Percentiles rank a stretch among this genome's conserved stretches.
These are phyloP conservation scores for Arthromyces matolae DNA, from an alignment of 768 basidiomycete genomes.

Conservation along the genomic window DNA sequence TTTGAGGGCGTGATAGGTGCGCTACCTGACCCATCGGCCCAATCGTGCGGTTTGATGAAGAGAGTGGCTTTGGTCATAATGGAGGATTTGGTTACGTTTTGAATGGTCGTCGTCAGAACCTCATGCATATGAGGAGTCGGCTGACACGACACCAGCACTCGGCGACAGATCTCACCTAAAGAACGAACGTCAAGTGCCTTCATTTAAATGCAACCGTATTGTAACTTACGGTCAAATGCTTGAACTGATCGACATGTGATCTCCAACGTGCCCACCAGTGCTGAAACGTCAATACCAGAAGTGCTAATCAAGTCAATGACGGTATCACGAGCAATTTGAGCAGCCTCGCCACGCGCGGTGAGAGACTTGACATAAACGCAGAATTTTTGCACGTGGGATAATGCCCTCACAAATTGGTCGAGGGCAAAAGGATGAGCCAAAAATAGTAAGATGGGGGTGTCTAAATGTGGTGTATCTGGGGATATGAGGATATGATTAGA, in stretches of 20 bases:
- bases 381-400: slow-evolving; percentile 58
- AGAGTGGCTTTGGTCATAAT: slow-evolving; percentile 63
- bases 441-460: slow-evolving; percentile 48
- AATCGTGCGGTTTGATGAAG: slow-evolving; percentile 69
- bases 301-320: slow-evolving; percentile 60
- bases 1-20: slow-evolving; percentile 32
- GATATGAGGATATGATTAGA: slow-evolving; percentile 1
- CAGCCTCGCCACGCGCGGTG: slow-evolving; percentile 55
- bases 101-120: slow-evolving; percentile 40
- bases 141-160: slow-evolving; percentile 56
- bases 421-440: slow-evolving; percentile 61
- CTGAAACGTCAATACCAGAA: slow-evolving; percentile 60
- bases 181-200: slow-evolving; percentile 8
- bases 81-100: slow-evolving; percentile 42
- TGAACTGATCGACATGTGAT: slow-evolving; percentile 31
- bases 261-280: slow-evolving; percentile 44
- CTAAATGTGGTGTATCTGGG: slow-evolving; percentile 16
- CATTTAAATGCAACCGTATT: background rate
- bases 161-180: slow-evolving; percentile 47
- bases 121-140: slow-evolving; percentile 46
- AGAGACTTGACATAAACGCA: slow-evolving; percentile 49
- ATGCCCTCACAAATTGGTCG: slow-evolving; percentile 43
- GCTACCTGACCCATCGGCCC: slow-evolving; percentile 58
- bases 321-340: slow-evolving; percentile 60
- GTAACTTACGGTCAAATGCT: slow-evolving; percentile 31